Percentiles rank a stretch among this genome's conserved stretches.
phyloP scores from a whole-genome alignment of 495 filamentous ascomycete genomes.

The Penicillium dipodomyicola region DNA sequence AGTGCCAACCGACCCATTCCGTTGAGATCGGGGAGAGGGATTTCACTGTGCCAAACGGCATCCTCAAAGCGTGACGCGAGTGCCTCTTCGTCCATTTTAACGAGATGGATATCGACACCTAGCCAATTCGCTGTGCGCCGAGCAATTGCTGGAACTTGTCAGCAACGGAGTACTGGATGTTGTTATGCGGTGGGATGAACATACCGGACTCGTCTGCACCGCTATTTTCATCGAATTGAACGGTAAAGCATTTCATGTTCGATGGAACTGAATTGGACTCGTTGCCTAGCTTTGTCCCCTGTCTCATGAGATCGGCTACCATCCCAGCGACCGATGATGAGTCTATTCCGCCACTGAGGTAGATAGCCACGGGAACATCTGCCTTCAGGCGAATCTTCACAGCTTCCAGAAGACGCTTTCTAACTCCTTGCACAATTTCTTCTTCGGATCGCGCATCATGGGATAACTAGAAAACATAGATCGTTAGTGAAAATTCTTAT shows the following conservation, averaged over 20 bases:
- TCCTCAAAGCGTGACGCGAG: neutral
- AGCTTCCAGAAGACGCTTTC: constrained; percentile 44
- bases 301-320: constrained; percentile 44
- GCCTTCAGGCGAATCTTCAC: constrained; percentile 48
- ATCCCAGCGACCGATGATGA: constrained; percentile 54
- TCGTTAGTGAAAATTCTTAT: too few relatives aligned
- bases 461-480: too few relatives aligned
- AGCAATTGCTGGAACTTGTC: too few relatives aligned
- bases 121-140: too few relatives aligned
- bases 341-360: constrained; percentile 52
- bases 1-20: constrained; percentile 1
- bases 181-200: too few relatives aligned
- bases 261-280: neutral
- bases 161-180: too few relatives aligned
- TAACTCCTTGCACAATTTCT: constrained; percentile 46
- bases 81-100: neutral
- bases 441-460: constrained; percentile 34
- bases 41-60: constrained; percentile 1
- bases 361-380: constrained; percentile 53
- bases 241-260: neutral
- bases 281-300: constrained; percentile 27
- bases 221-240: too few relatives aligned
- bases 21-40: constrained; percentile 1
- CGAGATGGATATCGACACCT: too few relatives aligned
- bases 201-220: too few relatives aligned